Evolutionary conservation across 371 early-diverging fungal species (phyloP).

Genomic region (Syncephalis plumigaleata): DNA sequence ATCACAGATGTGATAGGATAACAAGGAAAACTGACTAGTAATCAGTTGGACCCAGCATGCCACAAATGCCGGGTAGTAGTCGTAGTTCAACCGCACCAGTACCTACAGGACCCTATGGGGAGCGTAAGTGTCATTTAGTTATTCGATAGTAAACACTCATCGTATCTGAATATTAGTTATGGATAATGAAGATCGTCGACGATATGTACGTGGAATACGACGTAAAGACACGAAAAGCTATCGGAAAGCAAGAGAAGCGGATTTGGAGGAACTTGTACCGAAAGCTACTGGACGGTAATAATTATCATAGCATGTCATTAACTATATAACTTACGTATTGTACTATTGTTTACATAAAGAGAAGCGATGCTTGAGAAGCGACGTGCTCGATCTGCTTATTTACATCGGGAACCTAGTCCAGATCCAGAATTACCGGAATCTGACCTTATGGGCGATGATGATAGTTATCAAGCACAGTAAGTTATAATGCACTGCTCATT

Average conservation of each 20-base stretch:
- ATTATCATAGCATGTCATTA: not conserved
- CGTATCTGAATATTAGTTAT: conserved; percentile 10
- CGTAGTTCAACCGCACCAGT: not conserved
- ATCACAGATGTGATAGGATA: not conserved
- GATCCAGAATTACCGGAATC: conserved; percentile 57
- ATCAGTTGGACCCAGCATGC: conserved; percentile 9
- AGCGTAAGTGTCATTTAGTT: too few relatives aligned
- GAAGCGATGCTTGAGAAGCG: conserved; percentile 52
- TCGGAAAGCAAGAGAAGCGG: conserved; percentile 32
- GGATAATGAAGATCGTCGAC: conserved; percentile 36
- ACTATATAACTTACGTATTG: not conserved
- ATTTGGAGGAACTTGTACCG: conserved; percentile 66
- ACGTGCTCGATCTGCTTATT: conserved; percentile 37
- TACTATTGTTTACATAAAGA: conserved; percentile 5
- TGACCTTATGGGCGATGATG: conserved; percentile 44
- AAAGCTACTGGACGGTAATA: conserved; percentile 48
- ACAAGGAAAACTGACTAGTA: not conserved
- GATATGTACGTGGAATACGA: conserved; percentile 15
- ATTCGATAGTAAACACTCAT: not conserved
- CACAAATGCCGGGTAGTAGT: conserved; percentile 2
- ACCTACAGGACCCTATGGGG: too few relatives aligned
- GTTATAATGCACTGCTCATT: too few relatives aligned
- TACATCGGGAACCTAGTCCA: conserved; percentile 45
- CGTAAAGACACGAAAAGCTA: conserved; percentile 27
- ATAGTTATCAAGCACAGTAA: conserved; percentile 28